phyloP scores from a whole-genome alignment of 2,329 filamentous ascomycete genomes.

The Lasiodiplodia sp. region DNA sequence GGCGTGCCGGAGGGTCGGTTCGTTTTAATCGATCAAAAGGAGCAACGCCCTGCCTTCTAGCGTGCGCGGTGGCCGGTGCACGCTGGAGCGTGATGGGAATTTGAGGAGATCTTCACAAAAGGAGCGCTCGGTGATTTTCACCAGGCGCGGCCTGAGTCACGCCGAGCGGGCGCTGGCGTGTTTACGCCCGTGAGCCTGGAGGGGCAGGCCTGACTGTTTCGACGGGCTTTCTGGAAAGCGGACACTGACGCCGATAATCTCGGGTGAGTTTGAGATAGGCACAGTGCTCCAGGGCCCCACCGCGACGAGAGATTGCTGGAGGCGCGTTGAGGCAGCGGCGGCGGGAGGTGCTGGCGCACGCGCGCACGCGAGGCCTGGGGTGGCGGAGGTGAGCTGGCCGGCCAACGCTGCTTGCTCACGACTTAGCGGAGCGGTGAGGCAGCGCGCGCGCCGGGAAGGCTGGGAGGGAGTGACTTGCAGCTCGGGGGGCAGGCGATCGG shows the following conservation, averaged over 20 bases:
- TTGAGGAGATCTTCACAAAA: slow-evolving; percentile 30
- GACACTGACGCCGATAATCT: slow-evolving; percentile 36
- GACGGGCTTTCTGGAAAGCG: slow-evolving; percentile 31
- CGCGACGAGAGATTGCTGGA: slow-evolving; percentile 28
- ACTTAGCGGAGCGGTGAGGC: slow-evolving; percentile 28
- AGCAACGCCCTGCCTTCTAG: slow-evolving; percentile 41
- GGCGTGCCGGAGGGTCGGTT: slow-evolving; percentile 47
- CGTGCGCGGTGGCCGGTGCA: slow-evolving; percentile 23
- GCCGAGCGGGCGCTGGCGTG: slow-evolving; percentile 27
- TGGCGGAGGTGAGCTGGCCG: slow-evolving; percentile 28
- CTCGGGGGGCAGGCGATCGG: slow-evolving; percentile 22
- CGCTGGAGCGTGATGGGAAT: slow-evolving; percentile 28
- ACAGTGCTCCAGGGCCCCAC: slow-evolving; percentile 29
- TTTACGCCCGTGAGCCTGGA: slow-evolving; percentile 21
- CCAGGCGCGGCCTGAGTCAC: slow-evolving; percentile 27
- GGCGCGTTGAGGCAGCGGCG: slow-evolving; percentile 14
- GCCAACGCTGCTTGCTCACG: slow-evolving; percentile 28
- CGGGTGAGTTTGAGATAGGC: slow-evolving; percentile 38
- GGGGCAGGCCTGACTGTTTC: slow-evolving; percentile 27
- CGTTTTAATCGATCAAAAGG: slow-evolving; percentile 49
- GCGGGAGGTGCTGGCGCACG: background rate
- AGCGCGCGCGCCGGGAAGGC: slow-evolving; percentile 18
- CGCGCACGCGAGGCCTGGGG: slow-evolving; percentile 6
- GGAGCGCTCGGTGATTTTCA: slow-evolving; percentile 31
- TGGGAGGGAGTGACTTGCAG: slow-evolving; percentile 23